These are phyloP conservation scores for Gossypium aridum DNA, from an alignment of 441 rosid genomes.

Conservation along the genomic window DNA sequence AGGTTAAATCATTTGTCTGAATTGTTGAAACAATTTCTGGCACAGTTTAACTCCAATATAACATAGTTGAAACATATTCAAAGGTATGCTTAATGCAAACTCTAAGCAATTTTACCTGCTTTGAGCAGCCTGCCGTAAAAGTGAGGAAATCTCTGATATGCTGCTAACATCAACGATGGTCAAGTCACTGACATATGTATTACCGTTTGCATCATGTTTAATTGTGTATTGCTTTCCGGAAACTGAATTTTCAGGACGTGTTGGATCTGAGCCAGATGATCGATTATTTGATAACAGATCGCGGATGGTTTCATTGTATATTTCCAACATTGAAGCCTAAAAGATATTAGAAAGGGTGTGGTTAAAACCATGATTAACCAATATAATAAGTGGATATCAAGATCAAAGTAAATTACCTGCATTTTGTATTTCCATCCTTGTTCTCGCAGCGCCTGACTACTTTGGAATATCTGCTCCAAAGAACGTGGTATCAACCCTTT, in stretches of 20 bases:
- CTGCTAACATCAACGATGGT: slow-evolving; percentile 82
- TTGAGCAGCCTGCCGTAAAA: slow-evolving; percentile 80
- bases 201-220: slow-evolving; percentile 79
- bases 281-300: slow-evolving; percentile 60
- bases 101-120: slow-evolving; percentile 52
- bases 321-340: slow-evolving; percentile 95
- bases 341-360: slow-evolving; percentile 4
- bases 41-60: not conserved
- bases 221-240: slow-evolving; percentile 76
- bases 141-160: slow-evolving; percentile 65
- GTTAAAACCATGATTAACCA: slow-evolving; percentile 8
- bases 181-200: slow-evolving; percentile 71
- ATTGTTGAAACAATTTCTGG: not conserved
- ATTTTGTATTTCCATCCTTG: slow-evolving; percentile 95
- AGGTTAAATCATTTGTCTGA: not conserved
- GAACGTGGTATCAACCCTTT: slow-evolving; percentile 93
- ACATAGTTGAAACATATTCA: not conserved
- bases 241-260: slow-evolving; percentile 41
- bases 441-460: slow-evolving; percentile 61
- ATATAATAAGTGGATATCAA: not conserved
- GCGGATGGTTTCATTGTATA: slow-evolving; percentile 86
- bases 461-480: slow-evolving; percentile 77
- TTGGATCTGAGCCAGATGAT: slow-evolving; percentile 30
- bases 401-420: slow-evolving; percentile 54
- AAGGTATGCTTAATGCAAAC: not conserved